Evolutionary conservation across 2,329 filamentous ascomycete species (phyloP).

Genomic region (Colletotrichum brevisporum): DNA sequence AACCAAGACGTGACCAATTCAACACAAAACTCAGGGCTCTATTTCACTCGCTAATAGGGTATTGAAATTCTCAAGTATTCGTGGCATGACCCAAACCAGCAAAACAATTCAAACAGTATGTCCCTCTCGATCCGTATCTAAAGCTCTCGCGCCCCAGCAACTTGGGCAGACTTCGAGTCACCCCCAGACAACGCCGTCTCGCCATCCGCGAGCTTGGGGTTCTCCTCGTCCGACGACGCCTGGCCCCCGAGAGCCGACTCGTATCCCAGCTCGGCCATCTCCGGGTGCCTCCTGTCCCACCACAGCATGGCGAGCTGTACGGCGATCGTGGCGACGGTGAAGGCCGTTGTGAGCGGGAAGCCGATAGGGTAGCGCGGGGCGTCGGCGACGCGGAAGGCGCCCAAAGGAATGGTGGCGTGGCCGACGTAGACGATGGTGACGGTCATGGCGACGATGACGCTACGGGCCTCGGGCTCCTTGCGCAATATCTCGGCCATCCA

Average conservation of each 20-base stretch:
- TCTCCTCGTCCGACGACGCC: slow-evolving; percentile 27
- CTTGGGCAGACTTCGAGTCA: background rate
- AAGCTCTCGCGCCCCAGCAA: slow-evolving; percentile 1
- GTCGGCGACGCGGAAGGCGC: slow-evolving; percentile 53
- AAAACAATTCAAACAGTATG: too few relatives aligned
- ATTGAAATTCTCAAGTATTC: too few relatives aligned
- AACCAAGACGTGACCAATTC: too few relatives aligned
- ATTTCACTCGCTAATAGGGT: too few relatives aligned
- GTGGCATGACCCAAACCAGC: too few relatives aligned
- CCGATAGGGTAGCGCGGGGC: slow-evolving; percentile 54
- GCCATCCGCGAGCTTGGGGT: slow-evolving; percentile 10
- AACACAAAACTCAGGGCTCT: too few relatives aligned
- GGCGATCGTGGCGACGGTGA: slow-evolving; percentile 49
- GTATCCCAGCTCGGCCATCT: slow-evolving; percentile 42
- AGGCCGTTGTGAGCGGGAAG: slow-evolving; percentile 52
- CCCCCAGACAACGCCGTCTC: background rate
- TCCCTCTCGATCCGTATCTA: background rate
- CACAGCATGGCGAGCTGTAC: slow-evolving; percentile 50
- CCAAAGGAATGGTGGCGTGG: slow-evolving; percentile 55
- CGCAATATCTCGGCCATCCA: slow-evolving; percentile 53
- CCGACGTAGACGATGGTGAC: slow-evolving; percentile 56
- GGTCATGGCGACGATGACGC: slow-evolving; percentile 53
- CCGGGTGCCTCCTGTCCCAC: slow-evolving; percentile 46
- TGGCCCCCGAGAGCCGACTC: slow-evolving; percentile 1
- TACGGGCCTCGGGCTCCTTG: slow-evolving; percentile 53